A percentile compares a stretch with the other conserved stretches of the same genome.
These are phyloP conservation scores for Lichtheimia ramosa DNA, from an alignment of 371 early-diverging fungal genomes.

Conservation along the genomic window DNA sequence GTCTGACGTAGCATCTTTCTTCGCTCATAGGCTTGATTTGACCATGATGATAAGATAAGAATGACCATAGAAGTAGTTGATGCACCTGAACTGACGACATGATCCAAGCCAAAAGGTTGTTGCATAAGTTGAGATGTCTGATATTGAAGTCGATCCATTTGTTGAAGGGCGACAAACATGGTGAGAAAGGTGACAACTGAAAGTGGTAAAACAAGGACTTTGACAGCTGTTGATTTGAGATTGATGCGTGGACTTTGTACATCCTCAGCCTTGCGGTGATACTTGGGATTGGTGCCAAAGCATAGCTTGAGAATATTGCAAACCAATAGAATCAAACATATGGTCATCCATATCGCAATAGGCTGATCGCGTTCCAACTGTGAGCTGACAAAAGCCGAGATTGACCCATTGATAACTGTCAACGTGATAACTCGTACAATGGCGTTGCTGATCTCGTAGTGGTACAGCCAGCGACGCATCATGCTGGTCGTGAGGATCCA, in stretches of 20 bases:
- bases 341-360: constrained; percentile 51
- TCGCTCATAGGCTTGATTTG: constrained; percentile 36
- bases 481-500: constrained; percentile 57
- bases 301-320: constrained; percentile 53
- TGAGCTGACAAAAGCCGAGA: constrained; percentile 44
- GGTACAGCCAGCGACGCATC: constrained; percentile 62
- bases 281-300: constrained; percentile 48
- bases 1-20: constrained; percentile 49
- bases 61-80: constrained; percentile 34
- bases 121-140: constrained; percentile 38
- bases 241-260: constrained; percentile 37
- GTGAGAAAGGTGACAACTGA: constrained; percentile 50
- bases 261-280: constrained; percentile 40
- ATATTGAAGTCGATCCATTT: constrained; percentile 49
- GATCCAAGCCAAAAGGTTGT: constrained; percentile 25
- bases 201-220: constrained; percentile 51
- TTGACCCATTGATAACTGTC: constrained; percentile 53
- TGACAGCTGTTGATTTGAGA: constrained; percentile 39
- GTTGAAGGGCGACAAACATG: constrained; percentile 47
- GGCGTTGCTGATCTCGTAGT: constrained; percentile 59
- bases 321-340: constrained; percentile 45
- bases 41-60: constrained; percentile 59
- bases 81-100: constrained; percentile 18
- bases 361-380: constrained; percentile 51
- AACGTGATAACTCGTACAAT: constrained; percentile 58